Base-by-base conservation (phyloP, 352 stramenopile species). In the Phytophthora sp. region DNA sequence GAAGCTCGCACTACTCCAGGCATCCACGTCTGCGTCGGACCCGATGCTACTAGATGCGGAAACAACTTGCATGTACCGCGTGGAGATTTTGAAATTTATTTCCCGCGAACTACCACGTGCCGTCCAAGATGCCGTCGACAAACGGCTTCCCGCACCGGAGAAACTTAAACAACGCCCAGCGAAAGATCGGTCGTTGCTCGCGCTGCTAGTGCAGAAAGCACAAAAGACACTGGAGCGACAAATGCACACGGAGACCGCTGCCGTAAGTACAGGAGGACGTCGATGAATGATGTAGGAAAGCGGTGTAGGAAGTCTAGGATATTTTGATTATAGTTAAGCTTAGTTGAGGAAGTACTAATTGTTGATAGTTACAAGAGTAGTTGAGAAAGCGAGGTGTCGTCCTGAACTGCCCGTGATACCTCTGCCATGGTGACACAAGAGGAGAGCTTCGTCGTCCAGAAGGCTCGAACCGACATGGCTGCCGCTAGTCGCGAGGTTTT, bases 71-170 rank as follows among this genome's bases (percentile, higher is more conserved):
- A 93, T 91, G 82, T 93, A 93, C 60, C 82, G 82, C 44, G 79
- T 93, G 38, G 84, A 93, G 79, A 91, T 93, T 63, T 76, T 93
- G 45, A 93, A 93, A 72, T 91, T 87, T 49, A 87, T 91, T 27
- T 91, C 84, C 1, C 84, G 85, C 20, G 84, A 93, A 46, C 73
- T 93, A 20, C 82, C 82, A n/a, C 84, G 84, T 35, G 78, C 84
- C 0, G 81, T 93, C 31, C 74, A 84, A 15, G 82, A 93, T 17
- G 74, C 84, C 9, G 76, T 91, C 0, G 80, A 93, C 61, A 90
- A 89, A 45, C 72, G 80, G 11, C 63, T 93, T 0, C 76, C 77
- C 12, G 59, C 72, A 46, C 55, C 62, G 5, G 73, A 83, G 31
- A 91, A 89, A 69, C 82, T 91, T 41, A 72, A 77, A 49, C 54